Conservation (phyloP, 2,329 filamentous ascomycete species). For the Pseudogymnoascus sp. region DNA sequence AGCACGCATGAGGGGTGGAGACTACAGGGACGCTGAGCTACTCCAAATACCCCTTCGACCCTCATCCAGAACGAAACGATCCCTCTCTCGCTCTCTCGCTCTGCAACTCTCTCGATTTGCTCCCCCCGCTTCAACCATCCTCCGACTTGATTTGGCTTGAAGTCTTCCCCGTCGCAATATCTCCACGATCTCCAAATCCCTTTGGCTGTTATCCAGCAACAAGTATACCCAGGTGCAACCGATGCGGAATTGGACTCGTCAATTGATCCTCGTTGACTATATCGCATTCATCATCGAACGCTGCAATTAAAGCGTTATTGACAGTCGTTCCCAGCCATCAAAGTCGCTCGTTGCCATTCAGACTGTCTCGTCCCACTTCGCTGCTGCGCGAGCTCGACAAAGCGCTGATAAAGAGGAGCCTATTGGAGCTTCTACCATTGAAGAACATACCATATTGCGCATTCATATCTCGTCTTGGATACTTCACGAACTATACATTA, state of each 20-base stretch:
- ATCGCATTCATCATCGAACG: neutral
- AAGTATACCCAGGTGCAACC: neutral
- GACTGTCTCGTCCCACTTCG: neutral
- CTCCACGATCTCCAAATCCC: neutral
- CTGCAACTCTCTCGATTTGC: neutral
- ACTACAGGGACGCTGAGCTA: neutral
- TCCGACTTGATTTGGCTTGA: neutral
- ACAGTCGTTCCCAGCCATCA: neutral
- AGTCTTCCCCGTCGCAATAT: neutral
- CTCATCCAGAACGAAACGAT: neutral
- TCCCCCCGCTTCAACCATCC: neutral
- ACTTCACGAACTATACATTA: neutral
- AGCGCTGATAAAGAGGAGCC: neutral
- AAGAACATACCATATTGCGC: neutral
- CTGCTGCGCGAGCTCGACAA: neutral
- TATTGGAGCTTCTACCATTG: neutral
- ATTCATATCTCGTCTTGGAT: neutral
- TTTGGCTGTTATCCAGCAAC: neutral
- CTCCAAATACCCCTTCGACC: neutral
- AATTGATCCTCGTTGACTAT: neutral
- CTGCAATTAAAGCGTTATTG: neutral
- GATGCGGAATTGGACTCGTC: neutral
- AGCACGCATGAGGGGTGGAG: slow-evolving; percentile 1
- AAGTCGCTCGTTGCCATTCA: neutral
- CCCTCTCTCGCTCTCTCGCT: neutral